Percentiles rank a stretch among this genome's conserved stretches.
Conservation (phyloP, 2,329 filamentous ascomycete species). For the Venturia nashicola region DNA sequence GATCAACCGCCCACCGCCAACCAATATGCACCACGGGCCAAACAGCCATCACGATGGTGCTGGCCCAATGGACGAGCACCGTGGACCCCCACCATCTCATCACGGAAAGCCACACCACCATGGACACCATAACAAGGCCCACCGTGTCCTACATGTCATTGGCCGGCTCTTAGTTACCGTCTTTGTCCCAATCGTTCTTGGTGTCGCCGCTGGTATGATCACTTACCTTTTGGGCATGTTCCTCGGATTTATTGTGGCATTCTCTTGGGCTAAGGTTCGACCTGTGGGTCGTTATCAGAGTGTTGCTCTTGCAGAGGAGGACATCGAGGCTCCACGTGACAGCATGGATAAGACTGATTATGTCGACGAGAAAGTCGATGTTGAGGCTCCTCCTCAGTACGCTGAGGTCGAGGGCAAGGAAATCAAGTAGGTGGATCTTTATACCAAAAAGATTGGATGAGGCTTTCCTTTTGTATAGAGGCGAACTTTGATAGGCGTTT, state of each 20-base stretch:
- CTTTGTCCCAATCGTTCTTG: slow-evolving; percentile 55
- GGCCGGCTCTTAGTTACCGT: slow-evolving; percentile 49
- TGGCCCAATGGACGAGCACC: not conserved
- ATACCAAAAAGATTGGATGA: not conserved
- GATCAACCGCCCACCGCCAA: not conserved
- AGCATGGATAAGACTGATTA: slow-evolving; percentile 21
- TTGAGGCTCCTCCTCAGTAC: slow-evolving; percentile 26
- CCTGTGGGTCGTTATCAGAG: slow-evolving; percentile 30
- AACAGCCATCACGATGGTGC: slow-evolving; percentile 7
- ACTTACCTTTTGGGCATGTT: slow-evolving; percentile 58
- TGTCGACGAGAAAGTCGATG: slow-evolving; percentile 19
- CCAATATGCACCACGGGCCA: slow-evolving; percentile 15
- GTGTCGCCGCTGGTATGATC: slow-evolving; percentile 54
- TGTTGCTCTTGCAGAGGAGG: slow-evolving; percentile 21
- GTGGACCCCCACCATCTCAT: not conserved
- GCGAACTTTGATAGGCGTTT: not conserved
- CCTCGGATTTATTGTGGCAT: slow-evolving; percentile 49
- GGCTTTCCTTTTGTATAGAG: not conserved
- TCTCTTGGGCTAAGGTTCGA: slow-evolving; percentile 43
- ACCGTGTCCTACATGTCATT: slow-evolving; percentile 36
- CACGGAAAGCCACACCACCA: slow-evolving; percentile 18
- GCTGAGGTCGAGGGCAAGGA: slow-evolving; percentile 16
- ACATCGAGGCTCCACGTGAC: slow-evolving; percentile 12
- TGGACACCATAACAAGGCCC: slow-evolving; percentile 16
- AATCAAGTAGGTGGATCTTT: not conserved